Base-by-base conservation (phyloP, 305 asterid genomes). In the Solanum hybrid region DNA sequence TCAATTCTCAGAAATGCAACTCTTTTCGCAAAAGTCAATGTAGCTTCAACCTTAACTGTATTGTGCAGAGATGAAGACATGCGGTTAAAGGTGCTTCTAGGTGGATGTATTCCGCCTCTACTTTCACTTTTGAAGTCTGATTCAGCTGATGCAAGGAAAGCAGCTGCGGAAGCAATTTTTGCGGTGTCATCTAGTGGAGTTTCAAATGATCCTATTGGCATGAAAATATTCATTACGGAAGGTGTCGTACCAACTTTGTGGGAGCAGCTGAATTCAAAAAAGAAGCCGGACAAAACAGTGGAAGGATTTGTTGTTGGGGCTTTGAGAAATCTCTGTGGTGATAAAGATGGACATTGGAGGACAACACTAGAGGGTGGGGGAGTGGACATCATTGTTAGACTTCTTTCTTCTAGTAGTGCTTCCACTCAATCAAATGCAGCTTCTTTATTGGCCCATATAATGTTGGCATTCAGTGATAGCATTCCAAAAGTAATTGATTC, bases 91-190 rank as follows among this genome's bases (percentile, higher is more conserved):
- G 99, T 98, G 77, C 93, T 98, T 89, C 98, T 98, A 76, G 99
- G 99, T 70, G 99, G 99, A 76, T 97, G 99, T 93, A 95, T 98
- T 91, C 99, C 99, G 2, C 99, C 99, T 65, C 93, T 98, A 90
- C 99, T 98, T 86, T 95, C 98, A 90, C 99, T 98, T 92, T 97
- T 98, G 93, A 98, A 95, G 93, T 98, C 99, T 84, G 96, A 94
- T 92, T 94, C 99, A 33, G 92, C 91, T 65, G 99, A 98, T 89
- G 98, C 97, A 87, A 98, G 94, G 92, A 95, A 93, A 90, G 98
- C 99, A 45, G 97, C 99, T 7, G 99, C 99, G 22, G 95, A 97
- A 93, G 96, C 99, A 86, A 97, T 98, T 91, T 93, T 94, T 91
- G 97, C 97, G 26, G 99, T 98, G 90, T 97, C 99, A 90, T 97